Conservation (phyloP, 495 filamentous ascomycete genomes). For the Xylaria nigripes region DNA sequence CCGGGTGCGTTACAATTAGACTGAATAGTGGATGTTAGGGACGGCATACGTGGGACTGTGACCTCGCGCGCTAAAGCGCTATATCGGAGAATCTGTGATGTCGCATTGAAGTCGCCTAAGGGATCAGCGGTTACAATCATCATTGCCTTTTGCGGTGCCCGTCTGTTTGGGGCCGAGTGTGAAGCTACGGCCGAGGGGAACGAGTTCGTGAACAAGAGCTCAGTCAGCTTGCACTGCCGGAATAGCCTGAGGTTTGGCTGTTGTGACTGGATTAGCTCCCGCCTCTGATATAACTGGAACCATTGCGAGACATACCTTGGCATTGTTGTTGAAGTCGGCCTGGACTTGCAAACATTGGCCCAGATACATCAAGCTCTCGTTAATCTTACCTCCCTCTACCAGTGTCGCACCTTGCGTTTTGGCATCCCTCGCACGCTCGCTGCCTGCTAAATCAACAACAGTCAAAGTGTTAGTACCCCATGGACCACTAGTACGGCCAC, state of each 20-base stretch:
- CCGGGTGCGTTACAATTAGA: slow-evolving; percentile 29
- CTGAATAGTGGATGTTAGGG: slow-evolving; percentile 47
- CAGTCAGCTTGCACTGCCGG: slow-evolving; percentile 93
- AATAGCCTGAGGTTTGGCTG: slow-evolving; percentile 77
- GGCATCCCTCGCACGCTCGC: slow-evolving; percentile 84
- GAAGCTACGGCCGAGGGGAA: slow-evolving; percentile 60
- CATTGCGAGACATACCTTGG: slow-evolving; percentile 50
- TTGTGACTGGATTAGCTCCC: slow-evolving; percentile 15
- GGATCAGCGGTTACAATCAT: slow-evolving; percentile 98
- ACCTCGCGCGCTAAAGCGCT: slow-evolving; percentile 90
- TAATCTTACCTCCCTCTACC: slow-evolving; percentile 94
- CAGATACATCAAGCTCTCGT: slow-evolving; percentile 95
- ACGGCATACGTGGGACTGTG: slow-evolving; percentile 81
- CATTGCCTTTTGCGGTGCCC: slow-evolving; percentile 71
- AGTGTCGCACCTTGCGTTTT: slow-evolving; percentile 90
- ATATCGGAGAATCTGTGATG: slow-evolving; percentile 91
- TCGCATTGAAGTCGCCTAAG: slow-evolving; percentile 89
- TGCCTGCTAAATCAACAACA: slow-evolving; percentile 89
- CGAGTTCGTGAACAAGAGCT: slow-evolving; percentile 91
- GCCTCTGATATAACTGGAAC: not conserved
- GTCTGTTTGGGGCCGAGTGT: slow-evolving; percentile 32
- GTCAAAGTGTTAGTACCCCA: slow-evolving; percentile 81
- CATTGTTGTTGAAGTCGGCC: slow-evolving; percentile 62
- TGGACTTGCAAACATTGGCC: slow-evolving; percentile 97
- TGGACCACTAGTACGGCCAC: slow-evolving; percentile 45